Evolutionary conservation across 352 stramenopile genomes (phyloP).

Genomic region (Thraustochytrium striatum): DNA sequence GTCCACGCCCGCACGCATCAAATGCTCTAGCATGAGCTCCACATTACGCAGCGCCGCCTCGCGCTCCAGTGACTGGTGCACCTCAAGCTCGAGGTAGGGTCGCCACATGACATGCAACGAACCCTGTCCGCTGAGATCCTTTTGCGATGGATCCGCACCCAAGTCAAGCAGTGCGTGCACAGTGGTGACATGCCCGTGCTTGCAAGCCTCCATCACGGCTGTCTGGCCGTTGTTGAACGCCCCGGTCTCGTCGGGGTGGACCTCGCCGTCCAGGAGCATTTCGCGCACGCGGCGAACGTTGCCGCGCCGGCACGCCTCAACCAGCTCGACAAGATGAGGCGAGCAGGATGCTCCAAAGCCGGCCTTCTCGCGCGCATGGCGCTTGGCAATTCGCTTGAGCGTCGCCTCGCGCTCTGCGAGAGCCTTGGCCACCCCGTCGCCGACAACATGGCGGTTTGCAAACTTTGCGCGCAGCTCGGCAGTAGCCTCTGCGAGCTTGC

Average conservation of each 20-base stretch:
- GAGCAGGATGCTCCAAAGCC: neutral
- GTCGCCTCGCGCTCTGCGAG: neutral
- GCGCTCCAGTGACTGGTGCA: neutral
- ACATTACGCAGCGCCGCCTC: slow-evolving; percentile 24
- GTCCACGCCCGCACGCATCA: neutral
- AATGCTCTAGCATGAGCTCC: neutral
- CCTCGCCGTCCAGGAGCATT: neutral
- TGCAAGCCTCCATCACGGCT: slow-evolving; percentile 38
- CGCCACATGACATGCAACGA: slow-evolving; percentile 22
- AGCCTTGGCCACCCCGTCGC: neutral
- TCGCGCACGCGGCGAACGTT: neutral
- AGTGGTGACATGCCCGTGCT: slow-evolving; percentile 3
- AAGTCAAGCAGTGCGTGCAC: slow-evolving; percentile 5
- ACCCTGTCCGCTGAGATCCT: neutral
- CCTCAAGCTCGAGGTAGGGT: neutral
- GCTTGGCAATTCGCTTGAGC: neutral
- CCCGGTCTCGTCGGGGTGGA: neutral
- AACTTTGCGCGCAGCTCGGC: neutral
- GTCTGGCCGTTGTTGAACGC: slow-evolving; percentile 26
- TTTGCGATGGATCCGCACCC: slow-evolving; percentile 27
- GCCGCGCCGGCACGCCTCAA: neutral
- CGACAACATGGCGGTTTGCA: neutral
- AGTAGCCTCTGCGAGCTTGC: neutral
- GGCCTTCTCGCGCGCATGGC: neutral
- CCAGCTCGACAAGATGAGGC: neutral